phyloP scores from a whole-genome alignment of 345 rosid genomes.

The Hirschfeldia incana region DNA sequence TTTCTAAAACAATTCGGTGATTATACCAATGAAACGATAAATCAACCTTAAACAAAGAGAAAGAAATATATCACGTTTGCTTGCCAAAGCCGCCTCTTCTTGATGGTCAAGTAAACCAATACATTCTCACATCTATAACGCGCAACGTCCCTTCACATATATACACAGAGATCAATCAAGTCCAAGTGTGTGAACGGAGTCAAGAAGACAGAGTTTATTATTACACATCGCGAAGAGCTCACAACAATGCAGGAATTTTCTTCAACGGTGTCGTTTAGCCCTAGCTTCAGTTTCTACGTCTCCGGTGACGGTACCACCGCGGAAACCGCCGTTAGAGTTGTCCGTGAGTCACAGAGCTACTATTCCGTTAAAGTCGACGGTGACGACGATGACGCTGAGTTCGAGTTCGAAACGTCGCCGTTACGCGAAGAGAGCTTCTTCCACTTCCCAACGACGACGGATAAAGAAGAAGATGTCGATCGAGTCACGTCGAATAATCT shows the following conservation, averaged over 20 bases:
- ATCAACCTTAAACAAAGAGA: constrained; percentile 28
- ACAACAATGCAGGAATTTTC: constrained; percentile 33
- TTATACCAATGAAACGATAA: neutral
- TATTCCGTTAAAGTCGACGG: neutral
- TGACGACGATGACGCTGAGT: neutral
- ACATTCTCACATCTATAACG: constrained; percentile 8
- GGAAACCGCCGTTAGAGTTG: constrained; percentile 35
- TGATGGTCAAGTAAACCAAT: constrained; percentile 29
- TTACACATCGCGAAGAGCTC: neutral
- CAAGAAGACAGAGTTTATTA: neutral
- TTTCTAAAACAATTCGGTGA: neutral
- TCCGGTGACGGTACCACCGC: constrained; percentile 10
- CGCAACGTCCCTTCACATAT: constrained; percentile 3
- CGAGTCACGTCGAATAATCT: constrained; percentile 9
- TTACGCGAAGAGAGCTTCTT: constrained; percentile 32
- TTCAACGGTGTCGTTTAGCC: constrained; percentile 34
- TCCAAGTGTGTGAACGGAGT: constrained; percentile 28
- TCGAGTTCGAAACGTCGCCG: constrained; percentile 36
- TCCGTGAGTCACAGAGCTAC: constrained; percentile 20
- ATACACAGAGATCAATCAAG: constrained; percentile 17
- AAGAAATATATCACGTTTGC: constrained; percentile 30
- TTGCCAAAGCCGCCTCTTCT: constrained; percentile 33
- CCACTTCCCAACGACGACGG: constrained; percentile 22
- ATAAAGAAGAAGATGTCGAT: neutral
- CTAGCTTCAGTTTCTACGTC: constrained; percentile 36